phyloP scores from a whole-genome alignment of 805 yeast species.

The Ogataea pilisensis region DNA sequence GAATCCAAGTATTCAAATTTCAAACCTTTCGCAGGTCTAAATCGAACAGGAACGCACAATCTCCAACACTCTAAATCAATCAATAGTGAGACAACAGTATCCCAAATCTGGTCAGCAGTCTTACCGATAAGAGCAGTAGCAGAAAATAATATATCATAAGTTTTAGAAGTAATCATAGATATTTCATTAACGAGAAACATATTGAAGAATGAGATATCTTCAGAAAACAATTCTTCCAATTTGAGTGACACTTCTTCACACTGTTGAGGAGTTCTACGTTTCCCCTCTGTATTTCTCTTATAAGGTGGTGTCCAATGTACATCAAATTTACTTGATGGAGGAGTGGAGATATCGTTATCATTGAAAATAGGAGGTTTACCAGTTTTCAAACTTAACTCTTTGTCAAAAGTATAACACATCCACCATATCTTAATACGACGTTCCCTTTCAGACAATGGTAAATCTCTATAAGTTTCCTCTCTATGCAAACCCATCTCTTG shows the following conservation, averaged over 20 bases:
- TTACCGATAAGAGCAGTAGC: conserved; percentile 24
- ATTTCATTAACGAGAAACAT: conserved; percentile 19
- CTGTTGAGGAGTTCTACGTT: not conserved
- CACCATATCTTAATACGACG: conserved; percentile 45
- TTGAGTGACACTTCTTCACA: not conserved
- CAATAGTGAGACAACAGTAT: conserved; percentile 12
- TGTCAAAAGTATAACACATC: conserved; percentile 44
- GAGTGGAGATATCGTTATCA: conserved; percentile 36
- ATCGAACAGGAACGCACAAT: conserved; percentile 20
- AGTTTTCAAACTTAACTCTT: conserved; percentile 38
- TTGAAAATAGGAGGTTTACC: conserved; percentile 49
- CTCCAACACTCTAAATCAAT: conserved; percentile 28
- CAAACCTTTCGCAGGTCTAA: conserved; percentile 19
- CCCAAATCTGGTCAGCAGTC: conserved; percentile 13
- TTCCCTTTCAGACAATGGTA: conserved; percentile 34
- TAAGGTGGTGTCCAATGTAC: conserved; percentile 18
- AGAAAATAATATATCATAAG: conserved; percentile 26
- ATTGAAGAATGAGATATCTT: conserved; percentile 7
- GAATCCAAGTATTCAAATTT: conserved; percentile 7
- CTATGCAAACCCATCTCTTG: conserved; percentile 56
- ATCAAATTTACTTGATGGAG: conserved; percentile 23
- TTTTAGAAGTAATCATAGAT: conserved; percentile 23
- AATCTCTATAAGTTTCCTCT: conserved; percentile 37
- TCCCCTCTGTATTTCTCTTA: conserved; percentile 1
- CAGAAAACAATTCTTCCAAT: not conserved